Base-by-base conservation (phyloP, 2,329 filamentous ascomycete genomes). In the Microdochium paspali region DNA sequence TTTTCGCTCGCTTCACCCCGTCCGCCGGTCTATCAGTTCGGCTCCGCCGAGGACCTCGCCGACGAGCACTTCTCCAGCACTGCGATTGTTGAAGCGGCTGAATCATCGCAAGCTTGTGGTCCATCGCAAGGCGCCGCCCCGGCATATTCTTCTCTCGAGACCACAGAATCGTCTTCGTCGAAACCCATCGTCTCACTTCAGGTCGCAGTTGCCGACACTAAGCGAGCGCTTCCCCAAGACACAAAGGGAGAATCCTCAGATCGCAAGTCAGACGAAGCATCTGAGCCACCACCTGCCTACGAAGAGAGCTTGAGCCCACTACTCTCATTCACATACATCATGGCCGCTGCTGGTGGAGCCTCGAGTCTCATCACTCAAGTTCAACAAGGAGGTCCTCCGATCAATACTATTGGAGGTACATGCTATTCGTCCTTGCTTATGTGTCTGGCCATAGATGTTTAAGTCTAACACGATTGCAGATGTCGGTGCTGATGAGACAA, bases 341-440 rank as follows among this genome's bases (percentile, higher is more conserved):
- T 98, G 93, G 90, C 93, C 70, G 87, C 90, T 66, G 90, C 91
- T 70, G 91, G 91, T 76, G 91, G 90, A 72, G 87, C 90, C 59
- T 85, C 90, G 73, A 97, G 93, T 80, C 95, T 98, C 65, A 95
- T 98, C 72, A 98, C 93, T 69, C 93, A 98, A 73, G 93, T 98
- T 59, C 90, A 95, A 65, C 93, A 98, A 70, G 86, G 86, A 55
- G 90, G 86, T 45, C 87, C 90, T 59, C 87, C 90, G 31, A 82
- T 96, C 58, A 95, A 93, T 67, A 86, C 88, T 47, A 76, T 97
- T 51, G 89, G 87, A 80, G 87, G 87, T 90, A 71, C 61, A 76
- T 24, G 39, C 24, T 20, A 48, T 31, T 46, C 23, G 28, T 20
- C 20, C 23, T 10, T 24, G 12, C 23, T 42, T 42, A 26, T 44